phyloP scores from a whole-genome alignment of 306 rosid genomes.

The Vicia sativa region DNA sequence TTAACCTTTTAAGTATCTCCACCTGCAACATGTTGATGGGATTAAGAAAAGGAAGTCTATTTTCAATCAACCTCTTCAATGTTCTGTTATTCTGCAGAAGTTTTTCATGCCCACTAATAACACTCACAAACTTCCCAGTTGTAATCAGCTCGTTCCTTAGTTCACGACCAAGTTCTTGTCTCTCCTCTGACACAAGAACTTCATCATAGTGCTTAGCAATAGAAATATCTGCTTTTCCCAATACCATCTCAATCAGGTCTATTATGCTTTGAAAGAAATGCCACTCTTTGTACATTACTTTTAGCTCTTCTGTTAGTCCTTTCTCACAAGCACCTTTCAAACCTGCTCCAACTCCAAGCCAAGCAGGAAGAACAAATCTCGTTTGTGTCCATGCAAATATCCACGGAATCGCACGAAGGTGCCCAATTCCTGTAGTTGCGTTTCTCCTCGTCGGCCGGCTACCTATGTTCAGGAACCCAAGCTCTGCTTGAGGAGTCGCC shows the following conservation, averaged over 20 bases:
- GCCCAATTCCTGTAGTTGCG: slow-evolving; percentile 69
- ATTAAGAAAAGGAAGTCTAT: slow-evolving; percentile 80
- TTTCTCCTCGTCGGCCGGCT: slow-evolving; percentile 92
- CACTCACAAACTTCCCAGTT: slow-evolving; percentile 56
- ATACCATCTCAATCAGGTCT: slow-evolving; percentile 93
- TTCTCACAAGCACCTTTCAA: slow-evolving; percentile 69
- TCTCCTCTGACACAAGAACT: slow-evolving; percentile 68
- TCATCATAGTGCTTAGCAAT: slow-evolving; percentile 93
- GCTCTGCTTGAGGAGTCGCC: slow-evolving; percentile 96
- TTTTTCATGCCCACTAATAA: slow-evolving; percentile 74
- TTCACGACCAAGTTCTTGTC: slow-evolving; percentile 62
- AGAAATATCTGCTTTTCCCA: slow-evolving; percentile 83
- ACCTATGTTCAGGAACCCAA: slow-evolving; percentile 92
- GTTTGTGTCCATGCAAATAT: slow-evolving; percentile 97
- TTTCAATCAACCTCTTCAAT: slow-evolving; percentile 83
- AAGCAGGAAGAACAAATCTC: slow-evolving; percentile 88
- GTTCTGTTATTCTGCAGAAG: slow-evolving; percentile 66
- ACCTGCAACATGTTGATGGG: slow-evolving; percentile 91
- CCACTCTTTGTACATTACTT: slow-evolving; percentile 89
- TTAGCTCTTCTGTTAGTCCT: slow-evolving; percentile 79
- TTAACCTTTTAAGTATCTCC: slow-evolving; percentile 85
- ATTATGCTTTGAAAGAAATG: slow-evolving; percentile 82
- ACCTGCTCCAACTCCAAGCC: slow-evolving; percentile 99
- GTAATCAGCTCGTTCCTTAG: slow-evolving; percentile 65
- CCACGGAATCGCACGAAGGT: slow-evolving; percentile 95